Conservation (phyloP, 2,329 filamentous ascomycete genomes). For the Aspergillus quadrilineatus region DNA sequence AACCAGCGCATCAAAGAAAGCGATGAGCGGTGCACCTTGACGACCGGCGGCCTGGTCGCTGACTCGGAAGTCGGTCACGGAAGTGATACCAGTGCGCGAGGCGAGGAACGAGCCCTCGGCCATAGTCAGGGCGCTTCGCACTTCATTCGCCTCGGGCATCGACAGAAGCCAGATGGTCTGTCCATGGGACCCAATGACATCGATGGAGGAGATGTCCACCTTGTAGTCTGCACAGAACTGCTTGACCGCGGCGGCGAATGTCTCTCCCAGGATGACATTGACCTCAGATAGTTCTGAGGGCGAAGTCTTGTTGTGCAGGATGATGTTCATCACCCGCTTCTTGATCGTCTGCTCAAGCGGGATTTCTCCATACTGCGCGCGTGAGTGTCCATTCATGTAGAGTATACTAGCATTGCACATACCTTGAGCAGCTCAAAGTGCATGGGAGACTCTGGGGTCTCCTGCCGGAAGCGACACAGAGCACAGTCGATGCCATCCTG, state of each 20-base stretch:
- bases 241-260: constrained; percentile 53
- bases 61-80: constrained; percentile 59
- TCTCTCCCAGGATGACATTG: constrained; percentile 58
- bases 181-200: constrained; percentile 51
- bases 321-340: constrained; percentile 58
- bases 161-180: constrained; percentile 59
- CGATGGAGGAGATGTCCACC: not conserved
- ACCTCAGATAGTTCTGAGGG: constrained; percentile 56
- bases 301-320: constrained; percentile 53
- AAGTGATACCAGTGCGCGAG: constrained; percentile 56
- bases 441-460: constrained; percentile 52
- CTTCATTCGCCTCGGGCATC: constrained; percentile 52
- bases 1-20: constrained; percentile 58
- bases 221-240: constrained; percentile 44
- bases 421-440: constrained; percentile 54
- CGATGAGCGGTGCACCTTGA: constrained; percentile 57
- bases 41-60: constrained; percentile 57
- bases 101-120: constrained; percentile 58
- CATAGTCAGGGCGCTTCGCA: constrained; percentile 54
- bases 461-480: constrained; percentile 57
- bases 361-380: constrained; percentile 51
- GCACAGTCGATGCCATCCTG: constrained; percentile 59
- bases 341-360: constrained; percentile 53
- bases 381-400: not conserved
- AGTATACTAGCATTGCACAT: not conserved